phyloP scores from a whole-genome alignment of 2,329 filamentous ascomycete genomes.

The Chlorencoelia australis region DNA sequence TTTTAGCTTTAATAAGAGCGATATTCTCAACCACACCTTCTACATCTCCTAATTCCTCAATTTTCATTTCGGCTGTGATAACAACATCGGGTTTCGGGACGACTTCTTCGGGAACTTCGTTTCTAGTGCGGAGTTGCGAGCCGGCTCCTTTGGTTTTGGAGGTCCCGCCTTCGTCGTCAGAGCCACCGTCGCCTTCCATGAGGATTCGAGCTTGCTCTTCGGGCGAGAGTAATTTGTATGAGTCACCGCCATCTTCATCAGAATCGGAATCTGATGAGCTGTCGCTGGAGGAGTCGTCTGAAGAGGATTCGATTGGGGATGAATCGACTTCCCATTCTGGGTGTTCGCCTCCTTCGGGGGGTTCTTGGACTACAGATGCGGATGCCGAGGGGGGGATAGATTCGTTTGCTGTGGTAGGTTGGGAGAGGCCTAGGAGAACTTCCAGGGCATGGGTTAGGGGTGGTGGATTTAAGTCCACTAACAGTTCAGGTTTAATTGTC shows the following conservation, averaged over 20 bases:
- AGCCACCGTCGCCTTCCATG: slow-evolving; percentile 72
- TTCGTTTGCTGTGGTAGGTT: slow-evolving; percentile 1
- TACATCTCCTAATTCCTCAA: slow-evolving; percentile 65
- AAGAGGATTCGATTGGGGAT: slow-evolving; percentile 62
- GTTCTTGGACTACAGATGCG: background rate
- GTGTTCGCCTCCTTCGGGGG: slow-evolving; percentile 30
- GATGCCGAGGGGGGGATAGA: background rate
- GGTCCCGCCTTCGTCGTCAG: slow-evolving; percentile 60
- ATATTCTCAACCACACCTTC: slow-evolving; percentile 71
- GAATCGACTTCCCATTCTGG: slow-evolving; percentile 83
- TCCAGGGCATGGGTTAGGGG: slow-evolving; percentile 22
- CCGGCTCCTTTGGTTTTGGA: slow-evolving; percentile 32
- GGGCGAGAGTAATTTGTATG: slow-evolving; percentile 64
- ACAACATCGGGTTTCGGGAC: slow-evolving; percentile 66
- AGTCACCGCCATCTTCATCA: slow-evolving; percentile 44
- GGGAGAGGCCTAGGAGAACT: slow-evolving; percentile 19
- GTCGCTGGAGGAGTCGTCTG: slow-evolving; percentile 44
- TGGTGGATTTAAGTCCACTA: slow-evolving; percentile 12
- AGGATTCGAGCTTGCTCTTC: slow-evolving; percentile 77
- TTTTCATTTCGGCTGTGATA: slow-evolving; percentile 67
- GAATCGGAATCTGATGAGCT: slow-evolving; percentile 43
- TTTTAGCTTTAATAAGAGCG: slow-evolving; percentile 68
- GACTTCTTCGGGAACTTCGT: slow-evolving; percentile 59
- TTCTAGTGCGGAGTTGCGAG: slow-evolving; percentile 63
- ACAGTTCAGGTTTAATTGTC: too few species aligned